phyloP scores from a whole-genome alignment of 129 eudicot genomes.

The Centaurea solstitialis region DNA sequence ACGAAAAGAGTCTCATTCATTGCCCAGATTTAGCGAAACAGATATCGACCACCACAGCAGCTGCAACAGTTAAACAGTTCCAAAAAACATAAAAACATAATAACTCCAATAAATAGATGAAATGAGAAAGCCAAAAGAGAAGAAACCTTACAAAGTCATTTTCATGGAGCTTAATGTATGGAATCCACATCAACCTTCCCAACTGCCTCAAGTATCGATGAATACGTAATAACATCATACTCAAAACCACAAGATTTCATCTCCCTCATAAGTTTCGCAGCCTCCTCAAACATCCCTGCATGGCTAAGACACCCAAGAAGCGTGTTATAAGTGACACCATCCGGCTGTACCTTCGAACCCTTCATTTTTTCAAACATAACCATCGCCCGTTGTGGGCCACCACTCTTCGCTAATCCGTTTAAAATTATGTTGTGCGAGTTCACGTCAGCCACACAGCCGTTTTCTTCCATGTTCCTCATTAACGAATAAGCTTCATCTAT shows the following conservation, averaged over 20 bases:
- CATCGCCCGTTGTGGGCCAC: conserved; percentile 78
- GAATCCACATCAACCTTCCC: conserved; percentile 77
- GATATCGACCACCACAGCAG: background rate
- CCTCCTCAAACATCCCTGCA: conserved; percentile 99
- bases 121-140: background rate
- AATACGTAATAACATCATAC: conserved; percentile 80
- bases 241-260: conserved; percentile 70
- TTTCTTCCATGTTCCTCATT: conserved; percentile 71
- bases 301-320: conserved; percentile 85
- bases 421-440: conserved; percentile 81
- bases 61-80: background rate
- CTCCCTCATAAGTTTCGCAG: conserved; percentile 89
- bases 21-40: background rate
- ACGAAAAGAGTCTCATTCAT: background rate
- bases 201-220: conserved; percentile 92
- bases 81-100: conserved; percentile 5
- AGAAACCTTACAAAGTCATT: conserved; percentile 20
- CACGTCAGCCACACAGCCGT: conserved; percentile 74
- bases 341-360: conserved; percentile 57
- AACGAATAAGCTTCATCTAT: conserved; percentile 74
- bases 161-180: conserved; percentile 23
- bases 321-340: conserved; percentile 86
- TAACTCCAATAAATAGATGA: background rate
- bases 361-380: conserved; percentile 79
- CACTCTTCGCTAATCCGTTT: conserved; percentile 75